Percentiles rank a stretch among this genome's conserved stretches.
Conservation (phyloP, 2,329 filamentous ascomycete species). For the Sporothrix brasiliensis region DNA sequence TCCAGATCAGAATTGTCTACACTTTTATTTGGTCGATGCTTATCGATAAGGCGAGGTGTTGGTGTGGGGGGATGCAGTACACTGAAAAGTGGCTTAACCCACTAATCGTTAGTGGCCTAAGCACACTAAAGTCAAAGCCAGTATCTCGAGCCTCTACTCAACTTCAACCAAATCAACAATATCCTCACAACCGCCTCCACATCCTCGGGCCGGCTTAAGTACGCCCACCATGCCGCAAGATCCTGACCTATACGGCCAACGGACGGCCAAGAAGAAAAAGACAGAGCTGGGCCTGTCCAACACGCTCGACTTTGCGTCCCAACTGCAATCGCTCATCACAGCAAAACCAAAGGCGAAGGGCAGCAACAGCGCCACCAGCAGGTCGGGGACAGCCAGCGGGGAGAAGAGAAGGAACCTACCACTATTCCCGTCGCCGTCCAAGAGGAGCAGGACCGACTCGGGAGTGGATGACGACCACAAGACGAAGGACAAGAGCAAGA, state of each 20-base stretch:
- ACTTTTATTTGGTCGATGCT: conserved; percentile 19
- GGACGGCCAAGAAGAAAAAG: conserved; percentile 68
- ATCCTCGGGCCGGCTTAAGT: background rate
- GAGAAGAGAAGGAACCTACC: conserved; percentile 35
- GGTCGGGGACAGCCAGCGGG: conserved; percentile 55
- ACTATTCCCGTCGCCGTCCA: background rate
- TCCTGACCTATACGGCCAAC: conserved; percentile 74
- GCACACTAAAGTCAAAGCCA: background rate
- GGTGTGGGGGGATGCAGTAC: background rate
- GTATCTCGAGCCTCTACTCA: background rate
- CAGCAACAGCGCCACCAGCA: conserved; percentile 35
- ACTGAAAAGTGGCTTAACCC: background rate
- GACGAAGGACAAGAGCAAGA: background rate
- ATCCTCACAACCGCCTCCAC: conserved; percentile 4
- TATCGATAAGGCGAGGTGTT: conserved; percentile 31
- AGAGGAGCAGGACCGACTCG: background rate
- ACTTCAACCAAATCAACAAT: background rate
- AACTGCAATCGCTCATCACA: conserved; percentile 76
- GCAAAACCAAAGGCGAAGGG: conserved; percentile 48
- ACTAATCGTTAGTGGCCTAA: background rate
- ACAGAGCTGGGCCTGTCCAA: conserved; percentile 71
- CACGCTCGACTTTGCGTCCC: conserved; percentile 83
- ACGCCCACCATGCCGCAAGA: conserved; percentile 61
- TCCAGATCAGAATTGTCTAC: conserved; percentile 3
- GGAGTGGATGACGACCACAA: background rate